Evolutionary conservation across 345 rosid genomes (phyloP), one percentile per base, ranked within the genome.

Genomic region (Populus euphratica): DNA sequence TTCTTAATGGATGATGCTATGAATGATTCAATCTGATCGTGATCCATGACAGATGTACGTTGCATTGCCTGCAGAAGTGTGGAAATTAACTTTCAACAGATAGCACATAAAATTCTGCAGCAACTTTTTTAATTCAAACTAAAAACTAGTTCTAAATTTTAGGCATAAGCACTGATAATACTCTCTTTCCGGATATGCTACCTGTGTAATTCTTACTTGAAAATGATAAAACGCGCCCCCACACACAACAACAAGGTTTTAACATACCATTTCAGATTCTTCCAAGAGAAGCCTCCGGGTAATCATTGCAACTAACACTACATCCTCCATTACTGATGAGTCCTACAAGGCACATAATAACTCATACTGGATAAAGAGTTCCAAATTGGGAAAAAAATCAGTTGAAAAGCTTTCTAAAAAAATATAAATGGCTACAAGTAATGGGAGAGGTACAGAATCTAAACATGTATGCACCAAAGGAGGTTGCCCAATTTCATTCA

Each of bases 231-330:
- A 47, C n/a, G 31, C 35, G 73, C 49, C 74, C 8, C 31, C 27
- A 38, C 8, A 50, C 21, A 36, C 39, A 5, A 3, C 2, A 75
- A 61, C 54, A 75, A 64, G 74, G 43, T 21, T 73, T 76, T 62
- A 39, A 73, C 89, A 68, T 88, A 92, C 98, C 79, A 77, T 73
- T 81, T 93, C 99, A 87, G 96, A 88, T 83, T 93, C 97, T 87
- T 92, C 98, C 81, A 88, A 75, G 74, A 93, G 90, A 86, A 96
- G 97, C 87, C 98, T 90, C 85, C 93, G 87, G 79, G 90, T 85
- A 72, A 92, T 82, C 96, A 96, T 92, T 80, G 98, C 94, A 84
- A 91, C 87, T 76, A 91, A 82, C 68, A 96, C 89, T 61, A 89
- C 85, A 85, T 89, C 89, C 80, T 90, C 96, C 96, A 95, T 87